These are phyloP conservation scores for Allium fistulosum DNA, from an alignment of 106 monocot species.

Conservation along the genomic window DNA sequence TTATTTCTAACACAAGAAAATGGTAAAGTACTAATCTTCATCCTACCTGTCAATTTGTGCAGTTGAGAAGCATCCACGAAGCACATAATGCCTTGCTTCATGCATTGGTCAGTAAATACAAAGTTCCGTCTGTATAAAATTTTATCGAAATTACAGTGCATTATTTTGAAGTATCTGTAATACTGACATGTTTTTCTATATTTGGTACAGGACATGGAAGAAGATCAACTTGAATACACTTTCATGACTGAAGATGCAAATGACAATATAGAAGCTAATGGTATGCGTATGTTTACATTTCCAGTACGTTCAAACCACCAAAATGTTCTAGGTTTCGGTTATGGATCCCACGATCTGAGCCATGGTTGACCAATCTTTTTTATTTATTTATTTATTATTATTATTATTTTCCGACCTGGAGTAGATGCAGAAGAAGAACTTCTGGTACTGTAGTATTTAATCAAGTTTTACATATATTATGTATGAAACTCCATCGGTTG, in stretches of 20 bases:
- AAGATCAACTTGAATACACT: slow-evolving; percentile 33
- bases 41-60: not conserved
- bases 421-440: no score
- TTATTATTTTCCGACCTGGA: no score
- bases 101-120: slow-evolving; percentile 27
- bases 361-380: slow-evolving; percentile 25
- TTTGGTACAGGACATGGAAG: slow-evolving; percentile 21
- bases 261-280: slow-evolving; percentile 22
- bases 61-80: slow-evolving; percentile 61
- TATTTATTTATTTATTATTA: no score
- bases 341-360: slow-evolving; percentile 54
- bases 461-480: no score
- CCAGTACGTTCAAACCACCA: slow-evolving; percentile 65
- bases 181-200: not conserved
- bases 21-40: not conserved
- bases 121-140: not conserved
- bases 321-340: slow-evolving; percentile 59
- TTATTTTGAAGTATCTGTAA: not conserved
- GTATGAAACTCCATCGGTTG: no score
- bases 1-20: not conserved
- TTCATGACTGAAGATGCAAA: slow-evolving; percentile 25
- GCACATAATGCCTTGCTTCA: slow-evolving; percentile 33
- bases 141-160: not conserved
- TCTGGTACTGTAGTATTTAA: no score
- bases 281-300: slow-evolving; percentile 38